Conservation (phyloP, 192 early-diverging fungal genomes). For the Coemansia sp. region DNA sequence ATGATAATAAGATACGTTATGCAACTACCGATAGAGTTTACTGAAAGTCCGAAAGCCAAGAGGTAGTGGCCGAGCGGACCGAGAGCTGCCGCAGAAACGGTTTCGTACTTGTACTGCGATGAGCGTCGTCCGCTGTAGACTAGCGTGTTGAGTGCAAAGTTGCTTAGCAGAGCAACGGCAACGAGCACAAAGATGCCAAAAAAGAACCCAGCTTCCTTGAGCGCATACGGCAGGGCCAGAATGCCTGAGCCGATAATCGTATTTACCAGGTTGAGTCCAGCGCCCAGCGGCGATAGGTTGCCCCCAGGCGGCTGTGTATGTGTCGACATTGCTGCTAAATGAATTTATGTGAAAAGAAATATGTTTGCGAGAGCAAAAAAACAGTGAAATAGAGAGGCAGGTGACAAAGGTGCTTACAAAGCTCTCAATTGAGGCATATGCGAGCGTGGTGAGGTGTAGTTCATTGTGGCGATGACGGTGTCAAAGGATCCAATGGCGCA, state of each 20-base stretch:
- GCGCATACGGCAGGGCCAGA: slow-evolving; percentile 64
- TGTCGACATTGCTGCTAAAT: background rate
- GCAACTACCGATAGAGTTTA: slow-evolving; percentile 59
- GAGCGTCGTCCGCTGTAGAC: slow-evolving; percentile 54
- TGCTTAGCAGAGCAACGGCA: slow-evolving; percentile 50
- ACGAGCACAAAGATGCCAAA: slow-evolving; percentile 53
- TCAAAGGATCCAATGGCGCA: background rate
- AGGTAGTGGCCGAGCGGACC: slow-evolving; percentile 55
- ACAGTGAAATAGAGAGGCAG: background rate
- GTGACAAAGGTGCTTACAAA: background rate
- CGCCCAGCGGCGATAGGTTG: slow-evolving; percentile 28
- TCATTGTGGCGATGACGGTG: background rate
- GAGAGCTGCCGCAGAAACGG: slow-evolving; percentile 49
- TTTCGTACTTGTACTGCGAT: slow-evolving; percentile 56
- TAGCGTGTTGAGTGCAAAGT: slow-evolving; percentile 54
- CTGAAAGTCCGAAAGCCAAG: slow-evolving; percentile 55
- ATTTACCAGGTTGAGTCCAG: slow-evolving; percentile 65
- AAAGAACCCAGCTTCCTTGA: slow-evolving; percentile 61
- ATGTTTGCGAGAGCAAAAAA: background rate
- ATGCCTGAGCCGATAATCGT: slow-evolving; percentile 68
- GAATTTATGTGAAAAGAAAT: background rate
- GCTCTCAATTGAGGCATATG: no score
- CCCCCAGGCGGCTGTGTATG: slow-evolving; percentile 10
- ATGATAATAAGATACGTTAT: slow-evolving; percentile 61
- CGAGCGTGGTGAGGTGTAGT: no score